A percentile compares a stretch with the other conserved stretches of the same genome.
Conservation (phyloP, 305 asterid species). For the Solanum chacoense region DNA sequence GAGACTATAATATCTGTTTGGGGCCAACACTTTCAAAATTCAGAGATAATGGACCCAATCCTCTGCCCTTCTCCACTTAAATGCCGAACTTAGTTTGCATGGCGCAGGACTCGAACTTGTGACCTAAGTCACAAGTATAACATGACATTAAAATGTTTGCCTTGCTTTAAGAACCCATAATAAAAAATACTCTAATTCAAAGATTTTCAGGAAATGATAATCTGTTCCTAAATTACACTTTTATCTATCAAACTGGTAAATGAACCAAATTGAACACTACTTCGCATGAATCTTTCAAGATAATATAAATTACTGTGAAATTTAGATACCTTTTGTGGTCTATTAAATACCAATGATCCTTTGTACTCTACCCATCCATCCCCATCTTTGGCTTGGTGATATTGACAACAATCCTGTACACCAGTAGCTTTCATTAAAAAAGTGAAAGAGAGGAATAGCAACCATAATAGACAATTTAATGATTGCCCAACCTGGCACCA, state of each 20-base stretch:
- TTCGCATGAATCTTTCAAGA: neutral
- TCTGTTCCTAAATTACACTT: neutral
- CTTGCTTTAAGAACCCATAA: neutral
- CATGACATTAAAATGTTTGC: neutral
- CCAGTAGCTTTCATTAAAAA: constrained; percentile 11
- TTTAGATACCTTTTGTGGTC: constrained; percentile 53
- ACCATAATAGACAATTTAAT: neutral
- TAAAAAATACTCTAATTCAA: neutral
- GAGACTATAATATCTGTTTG: neutral
- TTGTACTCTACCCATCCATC: constrained; percentile 98
- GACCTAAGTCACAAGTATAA: neutral
- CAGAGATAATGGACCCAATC: neutral
- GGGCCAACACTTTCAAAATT: neutral
- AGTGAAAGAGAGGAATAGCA: neutral
- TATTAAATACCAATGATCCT: constrained; percentile 77
- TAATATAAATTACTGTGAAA: neutral
- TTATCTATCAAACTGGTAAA: neutral
- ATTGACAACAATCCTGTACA: constrained; percentile 89
- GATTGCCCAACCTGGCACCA: constrained; percentile 81
- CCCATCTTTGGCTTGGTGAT: constrained; percentile 98
- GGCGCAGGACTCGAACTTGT: neutral
- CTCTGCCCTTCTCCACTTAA: neutral
- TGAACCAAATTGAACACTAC: neutral
- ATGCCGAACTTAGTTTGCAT: neutral
- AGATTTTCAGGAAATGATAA: neutral